Conservation (phyloP, 2,329 filamentous ascomycete genomes). For the Xylaria sp. region DNA sequence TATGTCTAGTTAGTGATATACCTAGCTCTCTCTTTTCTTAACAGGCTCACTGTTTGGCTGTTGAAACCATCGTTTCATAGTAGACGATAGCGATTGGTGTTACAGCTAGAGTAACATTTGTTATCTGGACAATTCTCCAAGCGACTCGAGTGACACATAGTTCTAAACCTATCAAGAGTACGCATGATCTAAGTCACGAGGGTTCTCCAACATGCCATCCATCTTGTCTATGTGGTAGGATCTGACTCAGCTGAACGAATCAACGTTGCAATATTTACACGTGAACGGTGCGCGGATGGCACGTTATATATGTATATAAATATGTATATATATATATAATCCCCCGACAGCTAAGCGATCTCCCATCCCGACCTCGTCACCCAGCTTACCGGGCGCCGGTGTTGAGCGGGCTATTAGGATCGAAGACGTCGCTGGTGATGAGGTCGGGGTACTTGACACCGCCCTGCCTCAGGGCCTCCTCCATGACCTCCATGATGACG, state of each 20-base stretch:
- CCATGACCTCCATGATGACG: slow-evolving; percentile 79
- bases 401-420: slow-evolving; percentile 66
- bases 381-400: slow-evolving; percentile 41
- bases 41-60: no score
- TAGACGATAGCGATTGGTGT: no score
- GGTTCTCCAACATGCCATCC: background rate
- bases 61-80: no score
- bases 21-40: no score
- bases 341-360: background rate
- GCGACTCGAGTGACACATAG: no score
- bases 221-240: background rate
- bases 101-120: no score
- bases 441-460: slow-evolving; percentile 59
- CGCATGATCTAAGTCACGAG: background rate
- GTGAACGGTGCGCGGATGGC: background rate
- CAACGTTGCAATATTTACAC: background rate
- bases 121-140: no score
- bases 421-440: slow-evolving; percentile 63
- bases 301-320: background rate
- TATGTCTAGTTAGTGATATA: no score
- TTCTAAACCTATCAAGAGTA: background rate
- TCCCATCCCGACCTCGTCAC: no score
- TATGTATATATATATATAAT: background rate
- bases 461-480: slow-evolving; percentile 59
- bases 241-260: background rate